Evolutionary conservation across 1,284 basidiomycete genomes (phyloP), one percentile per base, ranked within the genome.

Genomic region (Xanthoconium separans): DNA sequence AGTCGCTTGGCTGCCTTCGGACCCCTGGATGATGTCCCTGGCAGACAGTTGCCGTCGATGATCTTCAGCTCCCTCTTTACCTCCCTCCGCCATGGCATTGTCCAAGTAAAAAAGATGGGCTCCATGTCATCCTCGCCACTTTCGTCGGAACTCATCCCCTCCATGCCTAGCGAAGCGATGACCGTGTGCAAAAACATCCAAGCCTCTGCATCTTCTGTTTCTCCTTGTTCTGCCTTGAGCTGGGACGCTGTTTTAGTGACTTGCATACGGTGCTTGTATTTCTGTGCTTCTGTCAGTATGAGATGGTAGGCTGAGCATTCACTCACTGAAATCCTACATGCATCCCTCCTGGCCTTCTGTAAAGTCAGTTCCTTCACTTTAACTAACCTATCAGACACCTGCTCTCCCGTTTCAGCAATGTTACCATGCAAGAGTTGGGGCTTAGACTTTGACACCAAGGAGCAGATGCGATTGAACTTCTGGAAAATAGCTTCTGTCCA

Each of bases 111-210:
- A 16, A 49, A 53, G 20, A 49, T 18, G 1, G 41, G 13, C 6
- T 48, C 18, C 42, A 39, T 52, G 24, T 52, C 40, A 10, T 52
- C 51, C 16, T 47, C 18, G 4, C 27, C 51, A 53, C 51, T 53
- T 27, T 53, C 33, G n/a, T 47, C 45, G 5, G 45, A 53, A 12
- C 45, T 53, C 40, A 47, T 47, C 2, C 44, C 44, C 4, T 52
- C 44, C 13, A 6, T 52, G 1, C 39, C 44, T 22, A 52, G 3
- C 15, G 16, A 40, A 9, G 24, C 9, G 7, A 47, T 10, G 7
- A 53, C 11, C 4, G 13, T 6, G 16, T 47, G 15, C 0, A 53
- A n/a, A n/a, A 53, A 53, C 29, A 6, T 34, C 51, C 51, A 30
- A n/a, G n/a, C n/a, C n/a, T 30, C 5, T 30, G 29, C 29, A 30